These are phyloP conservation scores for Galerina sulciceps DNA, from an alignment of 768 basidiomycete genomes.

Conservation along the genomic window DNA sequence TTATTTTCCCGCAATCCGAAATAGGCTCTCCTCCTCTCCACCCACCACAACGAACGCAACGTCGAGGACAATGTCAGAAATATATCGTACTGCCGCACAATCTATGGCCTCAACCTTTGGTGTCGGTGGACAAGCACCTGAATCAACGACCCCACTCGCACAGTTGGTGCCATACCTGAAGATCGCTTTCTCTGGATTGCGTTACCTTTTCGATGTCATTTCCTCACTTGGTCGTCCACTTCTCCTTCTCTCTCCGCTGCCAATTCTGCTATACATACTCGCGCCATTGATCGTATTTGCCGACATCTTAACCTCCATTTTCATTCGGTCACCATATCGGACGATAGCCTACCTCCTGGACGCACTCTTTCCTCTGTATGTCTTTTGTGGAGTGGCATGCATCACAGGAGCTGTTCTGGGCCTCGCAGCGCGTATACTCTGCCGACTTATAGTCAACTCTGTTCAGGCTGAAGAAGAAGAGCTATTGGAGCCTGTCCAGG, in stretches of 20 bases:
- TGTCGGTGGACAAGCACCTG: neutral
- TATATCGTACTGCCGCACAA: neutral
- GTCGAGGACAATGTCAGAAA: neutral
- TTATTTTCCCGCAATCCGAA: neutral
- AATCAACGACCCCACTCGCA: slow-evolving; percentile 13
- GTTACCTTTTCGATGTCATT: slow-evolving; percentile 11
- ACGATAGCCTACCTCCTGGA: slow-evolving; percentile 41
- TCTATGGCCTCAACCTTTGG: slow-evolving; percentile 1
- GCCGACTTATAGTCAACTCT: slow-evolving; percentile 11
- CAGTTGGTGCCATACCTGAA: slow-evolving; percentile 19
- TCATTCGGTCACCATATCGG: slow-evolving; percentile 50
- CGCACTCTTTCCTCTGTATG: slow-evolving; percentile 57
- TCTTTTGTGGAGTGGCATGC: slow-evolving; percentile 59
- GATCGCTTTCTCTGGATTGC: slow-evolving; percentile 8
- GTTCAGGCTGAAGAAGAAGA: slow-evolving; percentile 2
- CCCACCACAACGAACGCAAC: neutral
- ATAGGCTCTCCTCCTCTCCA: neutral
- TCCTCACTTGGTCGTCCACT: slow-evolving; percentile 20
- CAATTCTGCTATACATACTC: slow-evolving; percentile 45
- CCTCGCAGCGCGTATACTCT: slow-evolving; percentile 32
- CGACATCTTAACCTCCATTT: slow-evolving; percentile 42
- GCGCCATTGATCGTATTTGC: slow-evolving; percentile 50
- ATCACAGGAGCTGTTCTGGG: slow-evolving; percentile 54
- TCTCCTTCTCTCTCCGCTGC: slow-evolving; percentile 26
- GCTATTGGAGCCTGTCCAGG: neutral